Conservation (phyloP, 2,329 filamentous ascomycete genomes). For the Onygenales sp. region DNA sequence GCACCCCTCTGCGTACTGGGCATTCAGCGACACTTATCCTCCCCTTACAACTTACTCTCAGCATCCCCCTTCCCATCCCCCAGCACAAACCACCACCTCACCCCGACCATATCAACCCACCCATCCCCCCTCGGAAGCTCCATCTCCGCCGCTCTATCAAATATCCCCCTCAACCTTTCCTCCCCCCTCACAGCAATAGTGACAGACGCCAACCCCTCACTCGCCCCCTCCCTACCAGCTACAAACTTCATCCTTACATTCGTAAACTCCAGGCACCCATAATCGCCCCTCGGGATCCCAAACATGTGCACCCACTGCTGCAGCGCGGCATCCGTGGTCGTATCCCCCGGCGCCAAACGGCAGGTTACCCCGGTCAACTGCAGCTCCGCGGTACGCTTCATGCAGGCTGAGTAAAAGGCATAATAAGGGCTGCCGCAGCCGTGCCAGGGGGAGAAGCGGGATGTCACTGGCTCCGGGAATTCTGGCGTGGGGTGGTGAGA, state of each 20-base stretch:
- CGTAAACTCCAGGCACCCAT: constrained; percentile 19
- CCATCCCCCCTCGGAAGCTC: constrained; percentile 22
- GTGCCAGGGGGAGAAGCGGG: constrained; percentile 37
- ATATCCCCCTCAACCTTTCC: constrained; percentile 22
- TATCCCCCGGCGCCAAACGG: constrained; percentile 28
- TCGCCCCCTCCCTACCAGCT: constrained; percentile 20
- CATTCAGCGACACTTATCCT: not conserved
- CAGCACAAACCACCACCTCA: constrained; percentile 27
- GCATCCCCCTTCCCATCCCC: not conserved
- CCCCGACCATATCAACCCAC: constrained; percentile 28
- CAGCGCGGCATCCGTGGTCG: constrained; percentile 25
- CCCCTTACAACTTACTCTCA: not conserved
- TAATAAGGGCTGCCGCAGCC: constrained; percentile 28
- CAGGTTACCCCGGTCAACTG: constrained; percentile 26
- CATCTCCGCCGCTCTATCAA: constrained; percentile 20
- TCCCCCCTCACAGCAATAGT: constrained; percentile 29
- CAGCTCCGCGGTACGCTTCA: constrained; percentile 28
- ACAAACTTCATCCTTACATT: constrained; percentile 28
- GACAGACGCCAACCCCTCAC: constrained; percentile 30
- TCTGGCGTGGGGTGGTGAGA: constrained; percentile 23
- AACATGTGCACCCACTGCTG: constrained; percentile 34
- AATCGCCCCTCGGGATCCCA: constrained; percentile 14
- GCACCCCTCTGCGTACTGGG: no score
- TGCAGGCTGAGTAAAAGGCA: constrained; percentile 23
- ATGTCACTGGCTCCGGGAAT: constrained; percentile 29